A percentile compares a stretch with the other conserved stretches of the same genome.
phyloP scores from a whole-genome alignment of 2,329 filamentous ascomycete species.

The Pleoardoris graminearum region DNA sequence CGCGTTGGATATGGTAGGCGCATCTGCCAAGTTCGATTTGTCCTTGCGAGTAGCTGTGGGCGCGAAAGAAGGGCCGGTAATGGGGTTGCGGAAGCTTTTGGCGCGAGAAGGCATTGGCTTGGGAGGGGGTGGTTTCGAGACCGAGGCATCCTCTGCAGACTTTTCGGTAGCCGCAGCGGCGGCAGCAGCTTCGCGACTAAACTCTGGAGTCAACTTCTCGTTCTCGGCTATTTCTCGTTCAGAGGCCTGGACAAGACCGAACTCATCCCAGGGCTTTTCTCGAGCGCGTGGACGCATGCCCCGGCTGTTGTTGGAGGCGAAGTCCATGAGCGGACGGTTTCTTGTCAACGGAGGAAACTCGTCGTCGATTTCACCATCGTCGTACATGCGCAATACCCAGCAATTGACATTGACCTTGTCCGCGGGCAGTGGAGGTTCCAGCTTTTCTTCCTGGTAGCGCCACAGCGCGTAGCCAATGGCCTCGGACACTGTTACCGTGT shows the following conservation, averaged over 20 bases:
- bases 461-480: slow-evolving; percentile 80
- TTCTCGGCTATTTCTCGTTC: slow-evolving; percentile 70
- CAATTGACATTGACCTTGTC: slow-evolving; percentile 77
- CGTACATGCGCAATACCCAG: slow-evolving; percentile 82
- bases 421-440: slow-evolving; percentile 65
- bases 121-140: slow-evolving; percentile 26
- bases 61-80: slow-evolving; percentile 54
- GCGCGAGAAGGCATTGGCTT: slow-evolving; percentile 43
- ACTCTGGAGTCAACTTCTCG: slow-evolving; percentile 67
- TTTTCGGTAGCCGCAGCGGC: slow-evolving; percentile 30
- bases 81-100: slow-evolving; percentile 54
- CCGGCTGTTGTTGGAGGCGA: slow-evolving; percentile 76
- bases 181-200: slow-evolving; percentile 57
- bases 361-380: slow-evolving; percentile 82
- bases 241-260: slow-evolving; percentile 75
- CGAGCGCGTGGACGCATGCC: slow-evolving; percentile 67
- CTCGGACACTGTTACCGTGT: slow-evolving; percentile 73
- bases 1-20: slow-evolving; percentile 47
- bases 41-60: slow-evolving; percentile 53
- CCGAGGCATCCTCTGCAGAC: slow-evolving; percentile 30
- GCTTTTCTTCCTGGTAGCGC: slow-evolving; percentile 76
- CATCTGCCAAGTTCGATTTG: slow-evolving; percentile 49
- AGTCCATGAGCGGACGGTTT: slow-evolving; percentile 73
- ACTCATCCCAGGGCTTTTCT: slow-evolving; percentile 80
- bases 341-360: slow-evolving; percentile 80